Evolutionary conservation across 108 stramenopile genomes (phyloP), one percentile per base, ranked within the genome.

Genomic region (Skeletonema grethae): DNA sequence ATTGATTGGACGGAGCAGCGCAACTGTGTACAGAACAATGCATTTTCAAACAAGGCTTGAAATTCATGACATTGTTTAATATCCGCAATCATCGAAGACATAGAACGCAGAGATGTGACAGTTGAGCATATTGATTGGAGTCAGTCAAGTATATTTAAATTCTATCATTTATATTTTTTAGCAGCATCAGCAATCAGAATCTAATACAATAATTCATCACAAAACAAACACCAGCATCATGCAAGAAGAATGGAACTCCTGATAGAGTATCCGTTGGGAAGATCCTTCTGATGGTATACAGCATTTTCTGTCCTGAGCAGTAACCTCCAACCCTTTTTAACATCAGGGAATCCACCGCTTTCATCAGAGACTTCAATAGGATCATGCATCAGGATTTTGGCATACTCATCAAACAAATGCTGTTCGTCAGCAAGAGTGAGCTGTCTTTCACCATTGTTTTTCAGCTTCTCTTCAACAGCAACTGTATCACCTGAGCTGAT

Each of bases 321-420:
- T 8, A 61, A 24, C 11, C 60, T 32, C 60, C 60, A 61, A 8
- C 39, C 69, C 31, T 70, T 25, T 10, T 38, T 12, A 15, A 2
- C 16, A 15, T 57, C 67, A 28, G 50, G 57, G 13, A 12, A 22
- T 18, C 29, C 64, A 4, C 41, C 31, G 20, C 15, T 57, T 29
- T 38, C 36, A 22, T 56, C 57, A 4, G 45, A 46, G 11, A 64
- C 63, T 53, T 57, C 61, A 6, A 80, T 63, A 2, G 74, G 80
- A 35, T 82, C 70, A 53, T 22, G 8, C 10, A 35, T 61, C 31
- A 82, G 45, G 45, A 55, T 31, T 3, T 24, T 29, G 55, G 80
- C 69, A 57, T 75, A 82, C 36, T 18, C 35, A 9, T 72, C 74
- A 63, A 75, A 75, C 20, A 53, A 53, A 22, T 22, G 20, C 22